These are phyloP conservation scores for Straminergon stramineum DNA, from an alignment of 225 moss, liverwort and hornwort species.

Conservation along the genomic window DNA sequence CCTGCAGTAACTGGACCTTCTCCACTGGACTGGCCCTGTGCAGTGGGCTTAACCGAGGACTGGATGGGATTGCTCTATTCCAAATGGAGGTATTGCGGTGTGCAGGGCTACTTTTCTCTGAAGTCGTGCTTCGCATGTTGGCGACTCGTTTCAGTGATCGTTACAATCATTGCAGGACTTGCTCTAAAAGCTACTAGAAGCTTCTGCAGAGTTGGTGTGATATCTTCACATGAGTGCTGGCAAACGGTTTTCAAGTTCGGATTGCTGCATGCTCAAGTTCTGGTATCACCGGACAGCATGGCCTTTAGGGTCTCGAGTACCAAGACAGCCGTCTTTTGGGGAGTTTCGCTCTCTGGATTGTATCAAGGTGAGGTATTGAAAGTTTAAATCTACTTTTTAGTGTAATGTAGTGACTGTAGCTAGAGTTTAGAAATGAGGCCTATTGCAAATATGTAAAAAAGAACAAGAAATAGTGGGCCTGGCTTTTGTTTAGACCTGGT, in stretches of 20 bases:
- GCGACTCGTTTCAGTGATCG: background rate
- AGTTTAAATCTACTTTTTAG: background rate
- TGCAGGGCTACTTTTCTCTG: background rate
- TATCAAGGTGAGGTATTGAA: conserved; percentile 4
- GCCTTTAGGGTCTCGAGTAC: background rate
- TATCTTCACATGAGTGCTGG: background rate
- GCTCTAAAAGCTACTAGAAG: background rate
- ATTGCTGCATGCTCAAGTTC: background rate
- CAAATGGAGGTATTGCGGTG: background rate
- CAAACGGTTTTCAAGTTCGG: background rate
- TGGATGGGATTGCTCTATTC: background rate
- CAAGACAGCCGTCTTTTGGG: background rate
- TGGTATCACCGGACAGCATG: background rate
- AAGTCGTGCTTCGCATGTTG: background rate
- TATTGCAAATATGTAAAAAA: background rate
- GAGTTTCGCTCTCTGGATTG: background rate
- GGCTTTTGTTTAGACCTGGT: background rate
- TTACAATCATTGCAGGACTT: background rate
- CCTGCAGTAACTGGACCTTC: background rate
- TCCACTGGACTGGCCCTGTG: background rate
- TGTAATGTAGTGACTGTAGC: background rate
- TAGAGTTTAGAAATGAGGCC: background rate
- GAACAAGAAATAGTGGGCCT: background rate
- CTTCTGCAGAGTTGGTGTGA: background rate
- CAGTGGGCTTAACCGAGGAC: background rate